phyloP scores from a whole-genome alignment of 2,329 filamentous ascomycete species.

The Byssothecium circinans region DNA sequence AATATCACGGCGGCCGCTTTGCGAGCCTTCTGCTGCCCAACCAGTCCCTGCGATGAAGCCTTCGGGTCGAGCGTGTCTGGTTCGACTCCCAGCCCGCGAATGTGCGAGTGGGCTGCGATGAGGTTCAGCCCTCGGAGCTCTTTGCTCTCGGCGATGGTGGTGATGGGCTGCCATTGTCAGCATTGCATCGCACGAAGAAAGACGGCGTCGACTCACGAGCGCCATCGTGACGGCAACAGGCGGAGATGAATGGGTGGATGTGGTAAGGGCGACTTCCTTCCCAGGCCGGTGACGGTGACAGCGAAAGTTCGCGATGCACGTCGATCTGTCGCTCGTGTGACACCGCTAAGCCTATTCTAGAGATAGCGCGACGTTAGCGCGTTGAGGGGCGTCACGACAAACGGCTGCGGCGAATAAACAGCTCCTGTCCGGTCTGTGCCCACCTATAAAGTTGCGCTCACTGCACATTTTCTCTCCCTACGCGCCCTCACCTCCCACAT shows the following conservation, averaged over 20 bases:
- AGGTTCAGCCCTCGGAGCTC: conserved; percentile 96
- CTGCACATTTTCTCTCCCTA: no score
- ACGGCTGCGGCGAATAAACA: no score
- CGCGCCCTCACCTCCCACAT: no score
- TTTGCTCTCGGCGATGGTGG: conserved; percentile 90
- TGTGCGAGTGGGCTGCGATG: conserved; percentile 97
- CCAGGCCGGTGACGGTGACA: neutral
- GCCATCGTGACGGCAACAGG: conserved; percentile 29
- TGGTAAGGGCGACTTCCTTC: neutral
- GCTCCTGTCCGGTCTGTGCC: no score
- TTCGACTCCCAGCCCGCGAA: conserved; percentile 92
- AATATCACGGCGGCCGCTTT: conserved; percentile 95
- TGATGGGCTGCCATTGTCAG: conserved; percentile 53
- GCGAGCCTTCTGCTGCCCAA: conserved; percentile 93
- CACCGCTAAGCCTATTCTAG: neutral
- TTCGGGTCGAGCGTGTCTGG: conserved; percentile 86
- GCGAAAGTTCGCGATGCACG: conserved; percentile 23
- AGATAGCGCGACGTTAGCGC: neutral
- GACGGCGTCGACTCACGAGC: conserved; percentile 24
- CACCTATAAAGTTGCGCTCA: no score
- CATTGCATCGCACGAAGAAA: neutral
- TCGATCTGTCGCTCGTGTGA: no score
- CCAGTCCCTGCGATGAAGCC: conserved; percentile 82
- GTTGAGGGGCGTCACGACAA: neutral
- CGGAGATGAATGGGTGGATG: conserved; percentile 4